Evolutionary conservation across 805 yeast genomes (phyloP).

Genomic region (Maudiozyma serrabonitensis): DNA sequence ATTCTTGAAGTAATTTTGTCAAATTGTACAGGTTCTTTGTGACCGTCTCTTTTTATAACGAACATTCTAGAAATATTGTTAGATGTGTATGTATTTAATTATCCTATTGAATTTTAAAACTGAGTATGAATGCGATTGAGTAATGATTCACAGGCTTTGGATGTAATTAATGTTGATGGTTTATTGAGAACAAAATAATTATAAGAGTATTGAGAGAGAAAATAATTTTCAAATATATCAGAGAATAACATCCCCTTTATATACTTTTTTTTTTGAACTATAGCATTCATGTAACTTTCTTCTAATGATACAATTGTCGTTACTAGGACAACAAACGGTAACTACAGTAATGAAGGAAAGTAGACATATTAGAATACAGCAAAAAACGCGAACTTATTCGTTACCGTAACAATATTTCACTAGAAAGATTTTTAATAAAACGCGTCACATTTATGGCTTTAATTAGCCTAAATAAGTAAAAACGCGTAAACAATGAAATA

Average conservation of each 20-base stretch:
- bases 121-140: not conserved
- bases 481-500: not conserved
- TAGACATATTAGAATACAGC: not conserved
- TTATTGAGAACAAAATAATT: not conserved
- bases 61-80: slow-evolving; percentile 39
- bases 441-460: not conserved
- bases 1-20: slow-evolving; percentile 93
- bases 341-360: not conserved
- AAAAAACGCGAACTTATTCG: not conserved
- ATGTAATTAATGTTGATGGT: not conserved
- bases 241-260: not conserved
- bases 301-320: not conserved
- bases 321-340: not conserved
- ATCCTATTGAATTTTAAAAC: not conserved
- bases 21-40: slow-evolving; percentile 84
- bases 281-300: too few species aligned
- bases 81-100: not conserved
- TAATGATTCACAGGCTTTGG: not conserved
- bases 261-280: not conserved
- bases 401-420: too few species aligned
- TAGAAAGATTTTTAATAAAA: not conserved
- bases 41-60: slow-evolving; percentile 86
- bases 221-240: not conserved
- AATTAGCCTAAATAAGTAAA: not conserved
- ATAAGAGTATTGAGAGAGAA: not conserved